Percentiles rank a stretch among this genome's conserved stretches.
Evolutionary conservation across 2,329 filamentous ascomycete species (phyloP).

Genomic region (Piedraia hortae): DNA sequence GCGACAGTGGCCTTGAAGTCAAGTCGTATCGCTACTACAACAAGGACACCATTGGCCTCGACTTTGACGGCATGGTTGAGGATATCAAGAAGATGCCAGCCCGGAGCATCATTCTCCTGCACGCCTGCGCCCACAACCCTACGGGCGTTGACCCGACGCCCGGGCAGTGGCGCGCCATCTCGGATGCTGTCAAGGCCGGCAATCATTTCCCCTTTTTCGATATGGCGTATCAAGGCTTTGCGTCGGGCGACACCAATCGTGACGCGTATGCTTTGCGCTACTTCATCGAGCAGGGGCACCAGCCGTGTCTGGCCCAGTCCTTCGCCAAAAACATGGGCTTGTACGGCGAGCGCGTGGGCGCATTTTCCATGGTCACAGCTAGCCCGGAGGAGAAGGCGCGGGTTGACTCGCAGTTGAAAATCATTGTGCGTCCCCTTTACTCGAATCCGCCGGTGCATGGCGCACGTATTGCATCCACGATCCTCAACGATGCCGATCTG

Average conservation of each 20-base stretch:
- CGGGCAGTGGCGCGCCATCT: slow-evolving; percentile 83
- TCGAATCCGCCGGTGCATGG: slow-evolving; percentile 95
- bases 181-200: slow-evolving; percentile 57
- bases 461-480: slow-evolving; percentile 73
- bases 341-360: slow-evolving; percentile 91
- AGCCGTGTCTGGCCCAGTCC: slow-evolving; percentile 66
- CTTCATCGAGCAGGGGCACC: slow-evolving; percentile 80
- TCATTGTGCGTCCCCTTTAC: slow-evolving; percentile 86
- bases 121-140: slow-evolving; percentile 94
- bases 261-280: slow-evolving; percentile 83
- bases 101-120: slow-evolving; percentile 72
- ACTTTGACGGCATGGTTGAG: slow-evolving; percentile 78
- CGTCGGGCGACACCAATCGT: slow-evolving; percentile 68
- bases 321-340: slow-evolving; percentile 99
- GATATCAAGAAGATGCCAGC: slow-evolving; percentile 75
- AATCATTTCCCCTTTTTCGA: slow-evolving; percentile 93
- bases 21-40: slow-evolving; percentile 97
- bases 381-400: slow-evolving; percentile 79
- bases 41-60: slow-evolving; percentile 91
- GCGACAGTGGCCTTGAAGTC: slow-evolving; percentile 69
- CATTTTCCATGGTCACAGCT: slow-evolving; percentile 75
- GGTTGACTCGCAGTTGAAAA: slow-evolving; percentile 94
- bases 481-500: slow-evolving; percentile 59
- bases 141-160: slow-evolving; percentile 82
- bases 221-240: slow-evolving; percentile 98